A percentile compares a stretch with the other conserved stretches of the same genome.
These are phyloP conservation scores for Pulchroboletus neoregius DNA, from an alignment of 1,284 basidiomycete species.

Conservation along the genomic window DNA sequence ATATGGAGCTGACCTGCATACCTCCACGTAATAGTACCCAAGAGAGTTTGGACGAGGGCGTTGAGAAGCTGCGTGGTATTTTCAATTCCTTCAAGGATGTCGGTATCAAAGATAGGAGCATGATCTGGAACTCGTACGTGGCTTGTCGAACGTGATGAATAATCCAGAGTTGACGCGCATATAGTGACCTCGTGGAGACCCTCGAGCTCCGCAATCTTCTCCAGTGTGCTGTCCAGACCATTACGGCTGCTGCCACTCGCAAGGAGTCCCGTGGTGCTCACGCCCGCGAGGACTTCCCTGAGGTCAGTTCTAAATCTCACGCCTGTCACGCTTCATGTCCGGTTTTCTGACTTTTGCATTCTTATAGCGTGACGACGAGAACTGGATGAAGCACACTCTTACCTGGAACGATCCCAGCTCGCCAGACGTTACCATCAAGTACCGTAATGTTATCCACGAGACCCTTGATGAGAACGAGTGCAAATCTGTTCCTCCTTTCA, in stretches of 20 bases:
- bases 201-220: constrained; percentile 95
- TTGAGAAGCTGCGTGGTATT: constrained; percentile 80
- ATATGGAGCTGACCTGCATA: constrained; percentile 20
- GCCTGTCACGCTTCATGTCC: neutral
- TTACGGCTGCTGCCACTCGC: constrained; percentile 90
- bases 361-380: constrained; percentile 75
- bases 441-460: constrained; percentile 79
- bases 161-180: constrained; percentile 15
- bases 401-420: constrained; percentile 73
- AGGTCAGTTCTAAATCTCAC: constrained; percentile 45
- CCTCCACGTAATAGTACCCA: constrained; percentile 64
- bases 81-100: constrained; percentile 88
- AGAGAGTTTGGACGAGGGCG: constrained; percentile 87
- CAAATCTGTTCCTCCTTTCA: constrained; percentile 85
- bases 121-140: constrained; percentile 97
- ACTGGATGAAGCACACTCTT: constrained; percentile 95
- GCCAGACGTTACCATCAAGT: constrained; percentile 87
- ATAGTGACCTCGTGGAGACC: constrained; percentile 91
- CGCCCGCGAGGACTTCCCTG: constrained; percentile 93
- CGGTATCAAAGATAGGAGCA: constrained; percentile 94
- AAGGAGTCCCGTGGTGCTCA: constrained; percentile 98
- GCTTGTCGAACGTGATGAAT: neutral
- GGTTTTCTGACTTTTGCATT: constrained; percentile 3
- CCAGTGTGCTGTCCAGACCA: constrained; percentile 94
- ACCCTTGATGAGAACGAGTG: constrained; percentile 97